phyloP scores from a whole-genome alignment of 73 alveolate genomes.

The Symbiodinium pilosum region DNA sequence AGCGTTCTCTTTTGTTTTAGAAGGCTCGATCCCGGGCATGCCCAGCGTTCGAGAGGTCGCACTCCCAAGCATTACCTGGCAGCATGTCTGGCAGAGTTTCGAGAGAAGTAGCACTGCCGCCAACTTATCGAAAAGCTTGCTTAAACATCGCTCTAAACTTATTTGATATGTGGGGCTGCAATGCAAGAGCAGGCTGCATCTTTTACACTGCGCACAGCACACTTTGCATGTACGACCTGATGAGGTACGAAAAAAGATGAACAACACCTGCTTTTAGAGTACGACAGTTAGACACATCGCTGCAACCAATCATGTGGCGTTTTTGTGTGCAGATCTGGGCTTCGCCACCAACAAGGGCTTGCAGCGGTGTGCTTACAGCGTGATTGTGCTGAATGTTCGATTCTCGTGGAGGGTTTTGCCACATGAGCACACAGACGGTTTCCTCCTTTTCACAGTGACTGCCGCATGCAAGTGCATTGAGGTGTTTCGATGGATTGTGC shows the following conservation, averaged over 20 bases:
- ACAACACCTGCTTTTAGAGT: neutral
- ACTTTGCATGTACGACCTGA: too few relatives aligned
- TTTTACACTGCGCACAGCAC: too few relatives aligned
- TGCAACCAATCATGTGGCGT: neutral
- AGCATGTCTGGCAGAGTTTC: too few relatives aligned
- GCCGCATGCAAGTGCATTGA: neutral
- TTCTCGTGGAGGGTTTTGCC: neutral
- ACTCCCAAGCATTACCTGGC: too few relatives aligned
- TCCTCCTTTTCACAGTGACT: neutral
- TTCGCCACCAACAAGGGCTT: neutral
- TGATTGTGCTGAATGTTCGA: neutral
- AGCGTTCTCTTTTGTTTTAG: neutral
- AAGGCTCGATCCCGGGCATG: too few relatives aligned
- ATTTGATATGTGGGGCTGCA: neutral
- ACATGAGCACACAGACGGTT: neutral
- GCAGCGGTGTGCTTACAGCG: neutral
- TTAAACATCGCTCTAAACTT: too few relatives aligned
- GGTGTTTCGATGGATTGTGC: slow-evolving; percentile 9
- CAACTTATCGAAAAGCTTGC: neutral
- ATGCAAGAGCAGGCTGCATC: neutral
- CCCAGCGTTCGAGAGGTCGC: too few relatives aligned
- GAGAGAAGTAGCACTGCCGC: too few relatives aligned
- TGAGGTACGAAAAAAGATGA: neutral
- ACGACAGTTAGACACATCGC: neutral
- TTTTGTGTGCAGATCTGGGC: neutral